Base-by-base conservation (phyloP, 2,329 filamentous ascomycete genomes). In the Bipolaris gigantea region DNA sequence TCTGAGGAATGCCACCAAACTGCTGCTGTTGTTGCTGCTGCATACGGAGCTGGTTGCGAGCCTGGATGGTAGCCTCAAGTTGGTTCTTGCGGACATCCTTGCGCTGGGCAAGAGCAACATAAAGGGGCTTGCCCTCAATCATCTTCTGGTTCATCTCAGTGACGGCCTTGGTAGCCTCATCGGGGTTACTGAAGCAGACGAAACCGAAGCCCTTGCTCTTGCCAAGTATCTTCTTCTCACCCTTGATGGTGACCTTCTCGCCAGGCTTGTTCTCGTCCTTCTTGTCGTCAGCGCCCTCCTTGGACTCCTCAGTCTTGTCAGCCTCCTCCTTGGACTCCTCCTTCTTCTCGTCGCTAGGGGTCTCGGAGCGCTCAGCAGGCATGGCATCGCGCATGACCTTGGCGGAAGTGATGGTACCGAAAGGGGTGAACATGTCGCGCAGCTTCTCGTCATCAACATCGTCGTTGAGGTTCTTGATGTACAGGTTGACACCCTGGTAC, bases 161-260 rank as follows among this genome's bases (percentile, higher is more conserved):
- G 62, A 99, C 93, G 63, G 94, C 94, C 86, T 97, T 97, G 80
- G 93, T 97, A 64, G 94, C 94, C 77, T 99, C 94, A 71, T 99
- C 94, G 57, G 94, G 92, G 84, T 96, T 97, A 85, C 90, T 94
- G 83, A 99, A 99, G 89, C 94, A 99, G 73, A 99, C 94, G 77
- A 99, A 99, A 70, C 94, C 94, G 76, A 99, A 99, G 76, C 94
- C 94, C 85, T 97, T 99, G 88, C 92, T 96, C 89, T 97, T 97
- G 76, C 94, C 94, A 57, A 96, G 84, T 48, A 81, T 75, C 76
- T 83, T 85, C 80, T 85, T 85, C 70, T 84, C 80, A 50, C 80
- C 74, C 75, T 83, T 83, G 65, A 81, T 80, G 64, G 78, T 80
- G 69, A 80, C 76, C 67, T 79, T 78, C 63, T 78, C 74, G 55